Evolutionary conservation across 192 early-diverging fungal species (phyloP), one percentile per base, ranked within the genome.

Genomic region (Glomus cerebriforme): DNA sequence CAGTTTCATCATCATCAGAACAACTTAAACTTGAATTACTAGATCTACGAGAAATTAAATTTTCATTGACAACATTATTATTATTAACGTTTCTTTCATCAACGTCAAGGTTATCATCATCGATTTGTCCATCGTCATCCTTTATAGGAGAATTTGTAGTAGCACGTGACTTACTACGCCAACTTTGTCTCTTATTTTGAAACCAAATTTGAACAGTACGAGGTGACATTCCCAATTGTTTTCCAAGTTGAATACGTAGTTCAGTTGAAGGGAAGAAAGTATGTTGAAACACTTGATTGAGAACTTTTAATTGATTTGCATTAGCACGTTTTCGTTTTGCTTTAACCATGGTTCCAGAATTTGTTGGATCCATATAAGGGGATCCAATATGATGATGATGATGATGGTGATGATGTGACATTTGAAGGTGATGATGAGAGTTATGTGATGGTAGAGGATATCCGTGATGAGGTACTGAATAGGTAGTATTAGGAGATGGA

Each of bases 171-270:
- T 76, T 76, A 17, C 74, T 76, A 26, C 74, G 58, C 74, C 74
- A 76, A 66, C 90, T 90, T 81, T 97, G 96, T 39, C 97, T 89
- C 80, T 92, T 92, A 87, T 98, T 98, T 83, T 98, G 97, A 83
- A 98, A 98, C 97, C 97, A 98, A 69, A 98, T 95, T 85, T 98
- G 97, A 26, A 98, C 93, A 0, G 93, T 94, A 49, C 96, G 90
- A 26, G 95, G 95, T 47, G 92, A 91, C 97, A 98, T 97, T 59
- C 91, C 91, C 59, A 95, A 89, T 69, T 93, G 87, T 71, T 89
- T 87, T 73, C 93, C 94, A 0, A 98, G 86, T 29, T 90, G 86
- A 73, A 91, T 81, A 77, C 97, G 90, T 82, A 92, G 85, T 73
- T 95, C 92, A 1, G 94, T 93, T 43, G 92, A 93, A 24, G 96